phyloP scores from a whole-genome alignment of 495 filamentous ascomycete genomes.

The Xylaria intraflava region DNA sequence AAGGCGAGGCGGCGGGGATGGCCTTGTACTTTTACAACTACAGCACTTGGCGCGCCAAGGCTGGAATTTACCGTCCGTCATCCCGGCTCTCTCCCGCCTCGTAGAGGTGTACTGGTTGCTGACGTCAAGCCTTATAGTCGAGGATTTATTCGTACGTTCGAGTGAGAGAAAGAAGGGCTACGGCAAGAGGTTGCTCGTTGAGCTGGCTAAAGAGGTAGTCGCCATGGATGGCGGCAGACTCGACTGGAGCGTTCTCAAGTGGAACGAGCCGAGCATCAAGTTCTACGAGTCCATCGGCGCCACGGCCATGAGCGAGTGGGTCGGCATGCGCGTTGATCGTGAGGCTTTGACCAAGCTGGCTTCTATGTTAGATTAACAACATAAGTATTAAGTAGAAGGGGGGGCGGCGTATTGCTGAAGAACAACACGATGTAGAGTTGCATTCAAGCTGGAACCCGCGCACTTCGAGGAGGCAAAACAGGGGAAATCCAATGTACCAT shows the following conservation, averaged over 20 bases:
- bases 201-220: slow-evolving; percentile 69
- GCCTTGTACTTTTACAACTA: slow-evolving; percentile 57
- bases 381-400: not conserved
- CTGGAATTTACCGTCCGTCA: slow-evolving; percentile 68
- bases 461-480: not conserved
- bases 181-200: slow-evolving; percentile 65
- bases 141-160: slow-evolving; percentile 81
- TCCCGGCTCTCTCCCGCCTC: not conserved
- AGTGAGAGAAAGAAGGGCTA: slow-evolving; percentile 67
- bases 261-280: slow-evolving; percentile 81
- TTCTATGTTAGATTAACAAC: slow-evolving; percentile 23
- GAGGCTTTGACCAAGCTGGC: slow-evolving; percentile 61
- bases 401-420: not conserved
- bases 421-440: not conserved
- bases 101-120: not conserved
- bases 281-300: slow-evolving; percentile 86
- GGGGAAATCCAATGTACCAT: not conserved
- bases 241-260: slow-evolving; percentile 90
- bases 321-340: slow-evolving; percentile 81
- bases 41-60: slow-evolving; percentile 74
- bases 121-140: slow-evolving; percentile 36
- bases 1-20: slow-evolving; percentile 43
- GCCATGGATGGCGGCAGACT: slow-evolving; percentile 65
- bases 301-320: slow-evolving; percentile 77
- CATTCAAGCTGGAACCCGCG: not conserved